phyloP scores from a whole-genome alignment of 2,329 filamentous ascomycete genomes.

The Cordyceps cicadae region DNA sequence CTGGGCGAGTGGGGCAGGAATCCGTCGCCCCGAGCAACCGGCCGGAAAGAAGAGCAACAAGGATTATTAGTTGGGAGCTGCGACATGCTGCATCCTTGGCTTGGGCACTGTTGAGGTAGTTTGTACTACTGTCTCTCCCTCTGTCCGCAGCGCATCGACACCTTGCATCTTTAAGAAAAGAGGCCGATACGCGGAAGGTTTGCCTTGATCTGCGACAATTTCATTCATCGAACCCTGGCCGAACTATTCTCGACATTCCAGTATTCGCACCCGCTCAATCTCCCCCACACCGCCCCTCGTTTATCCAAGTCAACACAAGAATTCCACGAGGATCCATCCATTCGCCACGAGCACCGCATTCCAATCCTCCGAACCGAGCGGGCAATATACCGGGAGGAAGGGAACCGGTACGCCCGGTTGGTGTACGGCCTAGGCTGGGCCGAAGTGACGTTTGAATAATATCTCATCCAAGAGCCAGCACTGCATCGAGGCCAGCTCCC shows the following conservation, averaged over 20 bases:
- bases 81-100: not conserved
- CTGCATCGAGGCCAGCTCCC: slow-evolving; percentile 10
- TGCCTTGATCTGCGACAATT: not conserved
- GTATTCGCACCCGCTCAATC: not conserved
- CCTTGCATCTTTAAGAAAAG: slow-evolving; percentile 3
- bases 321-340: not conserved
- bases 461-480: not conserved
- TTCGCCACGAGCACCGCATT: slow-evolving; percentile 4
- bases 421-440: not conserved
- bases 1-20: not conserved
- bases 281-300: slow-evolving; percentile 5
- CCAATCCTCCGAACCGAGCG: not conserved
- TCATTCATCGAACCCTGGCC: not conserved
- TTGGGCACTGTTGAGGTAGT: not conserved
- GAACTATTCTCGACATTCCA: not conserved
- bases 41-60: slow-evolving; percentile 6
- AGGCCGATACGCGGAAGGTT: not conserved
- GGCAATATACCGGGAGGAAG: not conserved
- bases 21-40: slow-evolving; percentile 14
- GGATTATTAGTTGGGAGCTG: slow-evolving; percentile 1
- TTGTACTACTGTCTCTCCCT: not conserved
- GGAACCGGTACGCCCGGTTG: not conserved
- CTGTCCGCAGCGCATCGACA: not conserved
- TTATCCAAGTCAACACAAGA: not conserved
- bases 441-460: not conserved